Evolutionary conservation across 2,329 filamentous ascomycete species (phyloP).

Genomic region (Venturia carpophila): DNA sequence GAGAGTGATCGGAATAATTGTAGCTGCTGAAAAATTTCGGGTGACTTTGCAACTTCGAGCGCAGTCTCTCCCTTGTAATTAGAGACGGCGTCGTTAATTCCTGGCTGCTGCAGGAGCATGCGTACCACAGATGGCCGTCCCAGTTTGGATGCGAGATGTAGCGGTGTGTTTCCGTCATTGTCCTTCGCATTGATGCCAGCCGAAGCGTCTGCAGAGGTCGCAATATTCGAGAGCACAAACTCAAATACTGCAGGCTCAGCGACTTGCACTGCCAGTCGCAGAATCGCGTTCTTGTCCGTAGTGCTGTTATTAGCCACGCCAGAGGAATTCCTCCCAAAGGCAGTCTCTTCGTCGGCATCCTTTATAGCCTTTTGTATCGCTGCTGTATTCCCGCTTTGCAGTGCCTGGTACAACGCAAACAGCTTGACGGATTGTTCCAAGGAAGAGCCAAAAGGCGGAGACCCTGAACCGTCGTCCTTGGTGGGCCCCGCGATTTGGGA

Average conservation of each 20-base stretch:
- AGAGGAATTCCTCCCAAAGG: slow-evolving; percentile 25
- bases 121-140: slow-evolving; percentile 75
- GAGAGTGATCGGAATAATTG: slow-evolving; percentile 86
- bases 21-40: slow-evolving; percentile 91
- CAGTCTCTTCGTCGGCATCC: slow-evolving; percentile 37
- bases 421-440: slow-evolving; percentile 90
- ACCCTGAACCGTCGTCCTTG: neutral
- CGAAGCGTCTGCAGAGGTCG: slow-evolving; percentile 45
- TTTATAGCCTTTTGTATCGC: slow-evolving; percentile 81
- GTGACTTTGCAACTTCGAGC: slow-evolving; percentile 80
- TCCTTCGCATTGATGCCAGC: slow-evolving; percentile 86
- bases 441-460: slow-evolving; percentile 27
- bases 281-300: slow-evolving; percentile 50
- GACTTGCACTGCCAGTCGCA: slow-evolving; percentile 92
- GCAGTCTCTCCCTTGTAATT: slow-evolving; percentile 81
- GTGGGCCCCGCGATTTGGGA: neutral
- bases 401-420: slow-evolving; percentile 87
- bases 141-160: slow-evolving; percentile 79
- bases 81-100: slow-evolving; percentile 78
- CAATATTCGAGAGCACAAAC: slow-evolving; percentile 69
- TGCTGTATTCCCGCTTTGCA: slow-evolving; percentile 82
- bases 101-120: slow-evolving; percentile 70
- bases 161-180: slow-evolving; percentile 85
- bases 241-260: slow-evolving; percentile 89
- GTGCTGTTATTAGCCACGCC: slow-evolving; percentile 52